Evolutionary conservation across 495 filamentous ascomycete species (phyloP), one percentile per base, ranked within the genome.

Genomic region (Podospora didyma): DNA sequence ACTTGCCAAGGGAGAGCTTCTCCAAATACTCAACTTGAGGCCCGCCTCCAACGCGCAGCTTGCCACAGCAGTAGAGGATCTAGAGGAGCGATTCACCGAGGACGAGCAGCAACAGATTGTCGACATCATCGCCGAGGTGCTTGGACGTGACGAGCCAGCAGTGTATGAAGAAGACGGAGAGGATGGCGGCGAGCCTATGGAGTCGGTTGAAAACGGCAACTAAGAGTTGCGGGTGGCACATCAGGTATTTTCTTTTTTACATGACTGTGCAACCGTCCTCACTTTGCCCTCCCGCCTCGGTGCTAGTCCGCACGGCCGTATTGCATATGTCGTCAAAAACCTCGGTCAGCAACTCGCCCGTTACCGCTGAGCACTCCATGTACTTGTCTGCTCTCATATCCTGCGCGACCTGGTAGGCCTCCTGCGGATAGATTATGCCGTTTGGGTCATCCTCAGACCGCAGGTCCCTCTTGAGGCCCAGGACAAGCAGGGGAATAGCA

Each of bases 341-440:
- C 68, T 88, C 81, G 55, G 75, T 68, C 53, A 91, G 71, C 52
- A 91, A 72, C 72, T 96, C 90, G 3, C 92, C 91, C n/a, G 89
- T 95, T 22, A 87, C 69, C 31, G 91, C 90, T 16, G 89, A 94
- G 69, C 92, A 96, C 65, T 96, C 92, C 48, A 90, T 88, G 72
- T 96, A 96, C 42, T 83, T 82, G 79, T 96, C 92, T 68, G 86
- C 89, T 47, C 89, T 77, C 73, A 95, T 82, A 65, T 89, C 87
- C 64, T 92, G 89, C 12, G 92, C 88, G 34, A 89, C 75, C n/a
- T 77, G 74, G 60, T 91, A 84, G 2, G 80, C 86, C 65, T 90
- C 86, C 65, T 89, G 82, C 26, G 87, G 88, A 57, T 87, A 86
- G 24, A 90, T 88, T 34, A 86, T 79, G 3, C 80, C 83, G 49